These are phyloP conservation scores for Pichia nakasei DNA, from an alignment of 805 yeast genomes.

Conservation along the genomic window DNA sequence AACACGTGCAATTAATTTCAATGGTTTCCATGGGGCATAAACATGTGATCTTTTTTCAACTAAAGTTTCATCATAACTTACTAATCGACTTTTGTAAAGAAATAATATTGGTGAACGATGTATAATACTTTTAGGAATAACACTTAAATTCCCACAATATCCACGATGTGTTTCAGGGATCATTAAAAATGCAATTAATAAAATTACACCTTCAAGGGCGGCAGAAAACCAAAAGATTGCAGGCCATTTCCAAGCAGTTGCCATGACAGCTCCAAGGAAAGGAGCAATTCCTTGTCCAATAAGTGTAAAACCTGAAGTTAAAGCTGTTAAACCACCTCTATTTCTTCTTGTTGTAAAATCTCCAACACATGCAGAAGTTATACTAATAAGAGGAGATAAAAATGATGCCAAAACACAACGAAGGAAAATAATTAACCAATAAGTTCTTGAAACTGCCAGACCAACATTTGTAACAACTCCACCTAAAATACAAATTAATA, in stretches of 20 bases:
- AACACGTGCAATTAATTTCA: constrained; percentile 10
- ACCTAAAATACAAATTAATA: constrained; percentile 43
- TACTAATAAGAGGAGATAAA: constrained; percentile 66
- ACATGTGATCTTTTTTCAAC: constrained; percentile 7
- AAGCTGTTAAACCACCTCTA: constrained; percentile 65
- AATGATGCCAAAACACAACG: constrained; percentile 74
- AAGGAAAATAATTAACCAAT: constrained; percentile 54
- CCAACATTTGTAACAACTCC: constrained; percentile 60
- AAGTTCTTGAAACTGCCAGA: constrained; percentile 48
- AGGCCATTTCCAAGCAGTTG: constrained; percentile 57
- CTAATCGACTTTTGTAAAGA: constrained; percentile 23
- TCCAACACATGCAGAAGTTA: constrained; percentile 62
- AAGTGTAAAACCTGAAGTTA: constrained; percentile 54
- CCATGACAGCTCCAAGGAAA: constrained; percentile 50
- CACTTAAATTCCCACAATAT: constrained; percentile 68
- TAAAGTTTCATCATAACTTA: constrained; percentile 23
- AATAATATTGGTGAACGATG: constrained; percentile 39
- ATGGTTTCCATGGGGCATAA: constrained; percentile 23
- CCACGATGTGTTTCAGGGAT: constrained; percentile 73
- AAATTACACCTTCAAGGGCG: constrained; percentile 46
- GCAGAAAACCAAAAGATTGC: constrained; percentile 72
- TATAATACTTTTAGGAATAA: constrained; percentile 36
- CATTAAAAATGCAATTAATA: constrained; percentile 25
- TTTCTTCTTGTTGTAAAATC: constrained; percentile 58
- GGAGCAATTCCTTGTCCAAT: constrained; percentile 78